phyloP scores from a whole-genome alignment of 2,329 filamentous ascomycete genomes.

The Sporothrix pallida region DNA sequence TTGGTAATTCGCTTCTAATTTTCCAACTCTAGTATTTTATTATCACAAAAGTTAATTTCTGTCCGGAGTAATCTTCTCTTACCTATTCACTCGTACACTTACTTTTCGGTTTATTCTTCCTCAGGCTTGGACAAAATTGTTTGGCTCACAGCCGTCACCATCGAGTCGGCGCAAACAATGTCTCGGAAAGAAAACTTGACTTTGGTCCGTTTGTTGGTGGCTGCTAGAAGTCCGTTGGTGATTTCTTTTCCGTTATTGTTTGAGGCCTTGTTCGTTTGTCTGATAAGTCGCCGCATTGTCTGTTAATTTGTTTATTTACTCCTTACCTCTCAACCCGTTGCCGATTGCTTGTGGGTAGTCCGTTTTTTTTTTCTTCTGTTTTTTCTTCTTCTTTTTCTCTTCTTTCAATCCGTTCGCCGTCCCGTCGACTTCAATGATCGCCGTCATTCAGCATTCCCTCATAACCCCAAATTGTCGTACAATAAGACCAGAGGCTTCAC shows the following conservation, averaged over 20 bases:
- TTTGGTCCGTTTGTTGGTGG: constrained; percentile 8
- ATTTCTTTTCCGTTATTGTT: background rate
- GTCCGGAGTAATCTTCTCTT: no score
- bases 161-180: constrained; percentile 24
- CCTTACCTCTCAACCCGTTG: background rate
- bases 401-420: background rate
- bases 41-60: background rate
- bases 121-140: no score
- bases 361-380: background rate
- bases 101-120: no score
- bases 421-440: background rate
- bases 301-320: background rate
- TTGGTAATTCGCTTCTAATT: background rate
- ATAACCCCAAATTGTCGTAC: background rate
- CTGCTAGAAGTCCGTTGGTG: background rate
- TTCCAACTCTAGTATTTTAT: background rate
- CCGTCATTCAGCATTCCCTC: background rate
- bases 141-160: background rate
- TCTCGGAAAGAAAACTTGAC: constrained; percentile 13
- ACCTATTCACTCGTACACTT: no score
- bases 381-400: background rate
- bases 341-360: background rate
- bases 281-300: background rate
- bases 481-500: background rate
- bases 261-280: background rate